Evolutionary conservation across 306 rosid genomes (phyloP).

Genomic region (Trichosanthes cucumerina): DNA sequence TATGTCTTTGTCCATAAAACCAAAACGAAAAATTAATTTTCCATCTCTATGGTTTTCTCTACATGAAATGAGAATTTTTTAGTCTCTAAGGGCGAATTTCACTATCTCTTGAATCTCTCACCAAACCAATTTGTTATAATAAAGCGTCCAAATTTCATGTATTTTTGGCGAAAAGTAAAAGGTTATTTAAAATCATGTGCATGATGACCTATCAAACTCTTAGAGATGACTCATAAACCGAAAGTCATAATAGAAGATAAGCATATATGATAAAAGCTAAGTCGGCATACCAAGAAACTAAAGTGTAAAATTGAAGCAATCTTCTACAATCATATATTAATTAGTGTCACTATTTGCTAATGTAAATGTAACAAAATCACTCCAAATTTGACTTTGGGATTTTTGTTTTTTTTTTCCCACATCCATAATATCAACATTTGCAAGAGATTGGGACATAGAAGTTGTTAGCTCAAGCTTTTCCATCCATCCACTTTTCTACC

Average conservation of each 20-base stretch:
- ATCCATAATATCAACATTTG: not conserved
- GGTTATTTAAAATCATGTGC: not conserved
- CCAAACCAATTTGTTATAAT: not conserved
- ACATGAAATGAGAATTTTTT: too few relatives aligned
- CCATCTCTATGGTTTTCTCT: not conserved
- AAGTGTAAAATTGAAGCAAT: conserved; percentile 3
- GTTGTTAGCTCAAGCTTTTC: not conserved
- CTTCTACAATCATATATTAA: not conserved
- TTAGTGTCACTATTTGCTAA: not conserved
- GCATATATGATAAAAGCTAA: not conserved
- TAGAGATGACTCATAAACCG: not conserved
- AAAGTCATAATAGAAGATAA: not conserved
- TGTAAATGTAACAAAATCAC: conserved; percentile 3
- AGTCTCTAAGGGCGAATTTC: not conserved
- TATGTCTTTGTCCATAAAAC: not conserved
- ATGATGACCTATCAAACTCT: not conserved
- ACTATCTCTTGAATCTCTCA: not conserved
- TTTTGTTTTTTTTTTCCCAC: not conserved
- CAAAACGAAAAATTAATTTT: too few relatives aligned
- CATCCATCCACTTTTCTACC: not conserved
- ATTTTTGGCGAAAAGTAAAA: not conserved
- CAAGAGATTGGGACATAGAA: not conserved
- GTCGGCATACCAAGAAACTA: not conserved
- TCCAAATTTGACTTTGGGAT: conserved; percentile 1
- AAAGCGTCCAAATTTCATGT: not conserved